Percentiles rank a stretch among this genome's conserved stretches.
Evolutionary conservation across 2,329 filamentous ascomycete species (phyloP).

Genomic region (Ophiocordyceps camponoti-saundersi): DNA sequence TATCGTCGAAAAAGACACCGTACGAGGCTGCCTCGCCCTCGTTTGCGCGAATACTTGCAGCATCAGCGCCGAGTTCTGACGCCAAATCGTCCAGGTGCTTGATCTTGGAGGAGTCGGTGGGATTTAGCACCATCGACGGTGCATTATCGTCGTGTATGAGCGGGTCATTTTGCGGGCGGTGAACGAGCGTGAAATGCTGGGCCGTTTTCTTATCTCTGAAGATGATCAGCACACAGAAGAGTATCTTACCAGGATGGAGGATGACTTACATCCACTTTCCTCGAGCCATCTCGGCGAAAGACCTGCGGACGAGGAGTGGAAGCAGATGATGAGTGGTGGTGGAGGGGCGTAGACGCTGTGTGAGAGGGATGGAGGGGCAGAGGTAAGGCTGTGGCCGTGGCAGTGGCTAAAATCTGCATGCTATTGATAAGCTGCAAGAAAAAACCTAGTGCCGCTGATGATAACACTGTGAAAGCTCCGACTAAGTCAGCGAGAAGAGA

Average conservation of each 20-base stretch:
- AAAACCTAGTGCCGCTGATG: neutral
- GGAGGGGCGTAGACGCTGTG: neutral
- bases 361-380: neutral
- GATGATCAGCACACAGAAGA: slow-evolving; percentile 3
- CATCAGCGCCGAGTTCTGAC: slow-evolving; percentile 55
- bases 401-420: neutral
- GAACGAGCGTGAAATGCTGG: slow-evolving; percentile 83
- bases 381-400: neutral
- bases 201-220: slow-evolving; percentile 70
- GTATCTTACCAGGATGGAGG: no score
- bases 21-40: slow-evolving; percentile 93
- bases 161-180: slow-evolving; percentile 93
- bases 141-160: slow-evolving; percentile 84
- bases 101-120: slow-evolving; percentile 28
- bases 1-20: slow-evolving; percentile 89
- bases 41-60: slow-evolving; percentile 56
- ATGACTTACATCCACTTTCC: slow-evolving; percentile 48
- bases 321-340: neutral
- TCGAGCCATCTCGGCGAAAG: slow-evolving; percentile 45
- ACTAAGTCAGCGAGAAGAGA: neutral
- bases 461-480: slow-evolving; percentile 12
- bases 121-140: slow-evolving; percentile 81
- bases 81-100: slow-evolving; percentile 61
- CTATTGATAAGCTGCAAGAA: neutral
- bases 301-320: no score